Base-by-base conservation (phyloP, 1,139 yeast species). In the Kodamaea ohmeri region DNA sequence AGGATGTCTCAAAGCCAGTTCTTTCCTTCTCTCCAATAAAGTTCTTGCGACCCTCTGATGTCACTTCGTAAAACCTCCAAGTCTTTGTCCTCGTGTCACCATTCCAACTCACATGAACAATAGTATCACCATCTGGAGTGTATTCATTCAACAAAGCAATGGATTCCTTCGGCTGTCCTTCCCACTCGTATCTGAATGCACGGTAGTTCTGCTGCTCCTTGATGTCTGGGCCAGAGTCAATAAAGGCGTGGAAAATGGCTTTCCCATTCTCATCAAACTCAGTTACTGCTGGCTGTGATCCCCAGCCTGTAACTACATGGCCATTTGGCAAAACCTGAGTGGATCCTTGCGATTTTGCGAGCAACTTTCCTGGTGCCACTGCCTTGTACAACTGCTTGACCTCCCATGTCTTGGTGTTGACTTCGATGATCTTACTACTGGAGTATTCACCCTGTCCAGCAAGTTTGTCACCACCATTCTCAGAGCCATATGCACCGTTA, bases 291-390 rank as follows among this genome's bases (percentile, higher is more conserved):
- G 69, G 70, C 21, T 52, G 59, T 5, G 68, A 60, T 2, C 71
- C 72, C 71, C 71, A 67, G 37, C 61, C 61, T 11, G 64, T 66
- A 25, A 67, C 39, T 14, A 61, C 68, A 37, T 65, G 56, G 5
- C 67, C 67, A 37, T 63, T 54, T n/a, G 56, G 55, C 30, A 66
- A 48, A 2, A 63, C 55, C 40, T 65, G 71, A 1, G 63, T 53
- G 8, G 66, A 62, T 0, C 71, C 70, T 46, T 66, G 71, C 1
- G 71, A 65, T 41, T 60, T 61, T 2, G 68, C 53, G 18, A 55
- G 46, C n/a, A 59, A 35, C 5, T 49, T 48, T 22, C 59, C 56
- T 3, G 59, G 56, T 16, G 65, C 58, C 4, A 55, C 50, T 12
- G 48, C 56, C 34, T 56, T 53, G 40, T 49, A 51, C 33, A 64